phyloP scores from a whole-genome alignment of 768 basidiomycete genomes.

The Suillus decipiens region DNA sequence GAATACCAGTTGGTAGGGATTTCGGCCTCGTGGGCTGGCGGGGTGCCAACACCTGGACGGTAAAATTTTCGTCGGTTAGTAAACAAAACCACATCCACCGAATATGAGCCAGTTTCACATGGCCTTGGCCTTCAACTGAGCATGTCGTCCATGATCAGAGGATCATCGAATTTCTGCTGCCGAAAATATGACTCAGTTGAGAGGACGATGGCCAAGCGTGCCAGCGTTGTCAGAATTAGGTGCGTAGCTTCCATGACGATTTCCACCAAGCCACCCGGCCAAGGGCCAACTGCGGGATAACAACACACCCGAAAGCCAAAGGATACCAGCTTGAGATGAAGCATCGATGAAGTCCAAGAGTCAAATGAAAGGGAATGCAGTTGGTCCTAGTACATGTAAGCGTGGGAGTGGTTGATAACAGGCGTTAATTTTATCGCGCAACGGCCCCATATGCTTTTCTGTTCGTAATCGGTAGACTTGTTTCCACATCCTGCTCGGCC shows the following conservation, averaged over 20 bases:
- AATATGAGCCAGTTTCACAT: not conserved
- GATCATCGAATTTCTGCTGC: not conserved
- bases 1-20: not conserved
- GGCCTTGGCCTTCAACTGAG: not conserved
- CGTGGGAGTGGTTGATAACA: not conserved
- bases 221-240: not conserved
- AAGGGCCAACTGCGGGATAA: not conserved
- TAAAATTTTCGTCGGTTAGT: not conserved
- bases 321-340: not conserved
- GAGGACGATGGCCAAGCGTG: not conserved
- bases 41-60: not conserved
- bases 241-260: not conserved
- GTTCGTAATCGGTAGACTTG: not conserved
- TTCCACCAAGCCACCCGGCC: not conserved
- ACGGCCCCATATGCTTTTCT: not conserved
- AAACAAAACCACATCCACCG: not conserved
- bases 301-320: not conserved
- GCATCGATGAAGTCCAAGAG: not conserved
- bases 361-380: not conserved
- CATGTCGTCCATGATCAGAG: not conserved
- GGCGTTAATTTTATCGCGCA: not conserved
- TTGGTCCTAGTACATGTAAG: not conserved
- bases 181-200: not conserved
- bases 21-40: not conserved
- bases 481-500: not conserved